A percentile compares a stretch with the other conserved stretches of the same genome.
Conservation (phyloP, 1,284 basidiomycete genomes). For the Cutaneotrichosporon cavernicola region DNA sequence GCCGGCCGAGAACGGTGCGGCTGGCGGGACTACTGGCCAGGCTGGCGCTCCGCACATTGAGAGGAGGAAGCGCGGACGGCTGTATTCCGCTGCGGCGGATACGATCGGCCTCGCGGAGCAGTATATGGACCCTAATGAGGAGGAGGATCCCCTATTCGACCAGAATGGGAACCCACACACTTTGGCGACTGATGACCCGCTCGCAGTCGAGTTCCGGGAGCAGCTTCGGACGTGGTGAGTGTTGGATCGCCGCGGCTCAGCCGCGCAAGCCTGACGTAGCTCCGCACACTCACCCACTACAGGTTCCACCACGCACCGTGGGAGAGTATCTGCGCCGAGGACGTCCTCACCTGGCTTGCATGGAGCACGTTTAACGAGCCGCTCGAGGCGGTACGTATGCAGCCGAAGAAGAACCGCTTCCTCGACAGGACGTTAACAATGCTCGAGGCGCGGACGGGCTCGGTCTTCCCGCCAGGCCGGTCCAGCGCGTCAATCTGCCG, state of each 20-base stretch:
- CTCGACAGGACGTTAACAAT: conserved; percentile 64
- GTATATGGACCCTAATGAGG: conserved; percentile 28
- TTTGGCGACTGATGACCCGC: conserved; percentile 40
- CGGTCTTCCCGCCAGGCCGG: conserved; percentile 63
- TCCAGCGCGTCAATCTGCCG: conserved; percentile 64
- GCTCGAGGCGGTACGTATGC: conserved; percentile 54
- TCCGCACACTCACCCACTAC: conserved; percentile 18
- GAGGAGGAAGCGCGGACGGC: conserved; percentile 13
- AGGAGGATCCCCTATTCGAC: conserved; percentile 23
- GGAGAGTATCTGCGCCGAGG: conserved; percentile 65
- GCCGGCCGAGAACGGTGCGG: background rate
- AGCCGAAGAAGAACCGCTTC: conserved; percentile 57
- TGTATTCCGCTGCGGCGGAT: conserved; percentile 13
- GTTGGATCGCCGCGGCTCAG: no score
- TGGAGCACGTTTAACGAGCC: conserved; percentile 76
- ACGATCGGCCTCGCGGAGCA: conserved; percentile 27
- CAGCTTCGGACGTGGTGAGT: conserved; percentile 51
- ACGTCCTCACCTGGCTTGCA: conserved; percentile 74
- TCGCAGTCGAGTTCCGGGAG: conserved; percentile 52
- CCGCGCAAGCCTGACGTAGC: no score
- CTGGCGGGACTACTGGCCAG: background rate
- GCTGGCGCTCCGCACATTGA: background rate
- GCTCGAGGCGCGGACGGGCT: conserved; percentile 72
- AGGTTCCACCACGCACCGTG: conserved; percentile 74
- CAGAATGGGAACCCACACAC: conserved; percentile 15